phyloP scores from a whole-genome alignment of 257 asterid genomes.

The Vinca minor region DNA sequence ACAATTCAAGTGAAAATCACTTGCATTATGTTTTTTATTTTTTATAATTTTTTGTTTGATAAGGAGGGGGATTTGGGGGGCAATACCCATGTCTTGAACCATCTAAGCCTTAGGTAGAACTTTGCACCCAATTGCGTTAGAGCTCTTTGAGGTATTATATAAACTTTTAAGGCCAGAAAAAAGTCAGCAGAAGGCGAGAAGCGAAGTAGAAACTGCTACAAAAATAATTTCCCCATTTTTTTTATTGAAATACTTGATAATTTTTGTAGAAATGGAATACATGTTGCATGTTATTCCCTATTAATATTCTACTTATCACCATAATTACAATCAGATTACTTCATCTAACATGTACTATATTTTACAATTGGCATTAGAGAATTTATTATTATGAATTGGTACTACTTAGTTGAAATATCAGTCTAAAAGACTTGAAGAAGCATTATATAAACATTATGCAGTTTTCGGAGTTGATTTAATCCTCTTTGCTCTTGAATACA shows the following conservation, averaged over 20 bases:
- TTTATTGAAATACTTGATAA: not conserved
- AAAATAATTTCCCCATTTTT: not conserved
- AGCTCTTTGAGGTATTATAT: no score
- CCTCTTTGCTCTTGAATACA: constrained; percentile 68
- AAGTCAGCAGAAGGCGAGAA: no score
- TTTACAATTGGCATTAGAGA: no score
- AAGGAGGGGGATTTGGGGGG: no score
- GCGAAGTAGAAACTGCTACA: not conserved
- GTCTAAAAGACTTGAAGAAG: not conserved
- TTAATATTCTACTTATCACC: not conserved
- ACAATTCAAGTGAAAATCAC: no score
- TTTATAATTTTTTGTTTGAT: no score
- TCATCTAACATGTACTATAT: not conserved
- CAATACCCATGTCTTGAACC: no score
- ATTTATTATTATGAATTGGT: not conserved
- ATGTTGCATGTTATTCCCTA: not conserved
- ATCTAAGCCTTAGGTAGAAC: no score
- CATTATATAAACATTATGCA: constrained; percentile 21
- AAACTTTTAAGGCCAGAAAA: no score
- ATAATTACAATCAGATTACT: not conserved
- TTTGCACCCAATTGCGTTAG: no score
- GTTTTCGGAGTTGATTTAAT: constrained; percentile 41
- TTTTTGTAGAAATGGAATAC: not conserved
- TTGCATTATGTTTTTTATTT: no score
- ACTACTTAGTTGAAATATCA: not conserved